Conservation (phyloP, 2,329 filamentous ascomycete genomes). For the Ceratocystis colombiana region DNA sequence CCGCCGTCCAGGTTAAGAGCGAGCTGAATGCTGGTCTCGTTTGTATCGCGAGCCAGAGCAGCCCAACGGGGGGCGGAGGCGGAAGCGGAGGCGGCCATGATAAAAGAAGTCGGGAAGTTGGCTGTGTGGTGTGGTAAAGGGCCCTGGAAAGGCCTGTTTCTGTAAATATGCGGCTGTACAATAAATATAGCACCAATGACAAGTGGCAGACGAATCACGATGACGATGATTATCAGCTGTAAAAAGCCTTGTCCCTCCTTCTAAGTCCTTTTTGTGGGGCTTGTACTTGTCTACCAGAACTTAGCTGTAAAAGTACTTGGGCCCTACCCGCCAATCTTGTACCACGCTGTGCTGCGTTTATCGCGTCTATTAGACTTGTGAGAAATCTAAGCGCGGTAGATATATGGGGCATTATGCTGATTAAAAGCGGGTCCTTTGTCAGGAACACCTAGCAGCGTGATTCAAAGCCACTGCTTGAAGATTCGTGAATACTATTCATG, state of each 20-base stretch:
- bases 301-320: background rate
- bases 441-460: background rate
- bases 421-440: background rate
- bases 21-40: slow-evolving; percentile 94
- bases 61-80: slow-evolving; percentile 50
- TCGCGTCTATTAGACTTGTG: background rate
- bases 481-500: background rate
- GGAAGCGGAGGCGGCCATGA: slow-evolving; percentile 13
- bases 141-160: background rate
- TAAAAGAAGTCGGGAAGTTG: background rate
- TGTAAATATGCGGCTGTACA: background rate
- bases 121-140: background rate
- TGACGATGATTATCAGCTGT: background rate
- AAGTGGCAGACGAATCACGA: background rate
- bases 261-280: background rate
- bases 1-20: slow-evolving; percentile 91
- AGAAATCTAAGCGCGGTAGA: background rate
- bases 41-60: slow-evolving; percentile 77
- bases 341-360: background rate
- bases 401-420: background rate
- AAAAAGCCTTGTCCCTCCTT: slow-evolving; percentile 1
- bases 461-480: background rate
- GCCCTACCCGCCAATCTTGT: background rate
- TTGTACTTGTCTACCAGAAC: background rate
- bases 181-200: background rate